These are phyloP conservation scores for Debaryomyces nepalensis DNA, from an alignment of 1,139 yeast species.

Conservation along the genomic window DNA sequence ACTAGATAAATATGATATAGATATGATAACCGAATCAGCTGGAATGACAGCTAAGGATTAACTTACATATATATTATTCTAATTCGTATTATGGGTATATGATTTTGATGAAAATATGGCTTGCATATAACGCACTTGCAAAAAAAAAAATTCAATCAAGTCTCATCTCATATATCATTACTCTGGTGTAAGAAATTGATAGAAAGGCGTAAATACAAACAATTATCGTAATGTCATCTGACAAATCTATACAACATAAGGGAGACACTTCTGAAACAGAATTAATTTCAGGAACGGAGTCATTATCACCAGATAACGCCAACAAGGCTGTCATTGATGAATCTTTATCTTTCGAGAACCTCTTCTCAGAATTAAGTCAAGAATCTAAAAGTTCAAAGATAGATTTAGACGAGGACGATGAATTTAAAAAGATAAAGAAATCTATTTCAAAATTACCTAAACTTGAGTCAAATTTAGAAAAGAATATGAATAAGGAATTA, in stretches of 20 bases:
- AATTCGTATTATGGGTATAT: too few species aligned
- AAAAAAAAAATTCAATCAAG: constrained; percentile 3
- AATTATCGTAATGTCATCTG: background rate
- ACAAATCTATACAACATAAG: background rate
- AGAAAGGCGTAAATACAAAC: background rate
- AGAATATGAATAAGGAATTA: constrained; percentile 21
- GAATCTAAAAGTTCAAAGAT: constrained; percentile 19
- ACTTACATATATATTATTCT: background rate
- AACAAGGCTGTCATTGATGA: constrained; percentile 10
- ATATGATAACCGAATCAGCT: constrained; percentile 21
- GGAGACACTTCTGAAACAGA: constrained; percentile 22
- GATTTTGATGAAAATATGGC: too few species aligned
- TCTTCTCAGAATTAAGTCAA: constrained; percentile 39
- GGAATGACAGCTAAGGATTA: background rate
- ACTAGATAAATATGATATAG: constrained; percentile 39
- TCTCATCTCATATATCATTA: constrained; percentile 11
- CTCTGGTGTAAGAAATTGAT: background rate
- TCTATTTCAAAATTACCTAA: constrained; percentile 41
- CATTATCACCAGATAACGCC: constrained; percentile 16
- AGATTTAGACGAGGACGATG: constrained; percentile 21
- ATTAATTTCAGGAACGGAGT: constrained; percentile 21
- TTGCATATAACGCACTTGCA: constrained; percentile 9
- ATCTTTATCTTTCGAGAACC: constrained; percentile 30
- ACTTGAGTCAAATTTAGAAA: constrained; percentile 35
- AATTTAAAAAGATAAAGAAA: constrained; percentile 34